These are phyloP conservation scores for Metschnikowia kunwiensis DNA, from an alignment of 805 yeast genomes.

Conservation along the genomic window DNA sequence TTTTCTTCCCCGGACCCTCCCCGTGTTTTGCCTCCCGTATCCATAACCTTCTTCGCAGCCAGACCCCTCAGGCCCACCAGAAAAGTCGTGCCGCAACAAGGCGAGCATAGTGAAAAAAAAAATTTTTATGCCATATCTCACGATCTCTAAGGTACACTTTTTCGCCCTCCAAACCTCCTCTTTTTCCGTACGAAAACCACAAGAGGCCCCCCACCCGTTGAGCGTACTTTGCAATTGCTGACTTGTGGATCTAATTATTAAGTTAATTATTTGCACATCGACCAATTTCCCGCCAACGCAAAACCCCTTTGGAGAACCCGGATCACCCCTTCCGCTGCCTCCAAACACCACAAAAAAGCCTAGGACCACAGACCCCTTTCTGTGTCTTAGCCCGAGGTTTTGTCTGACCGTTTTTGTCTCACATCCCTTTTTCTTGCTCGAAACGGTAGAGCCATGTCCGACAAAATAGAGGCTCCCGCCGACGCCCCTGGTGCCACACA, in stretches of 20 bases:
- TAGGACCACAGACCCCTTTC: background rate
- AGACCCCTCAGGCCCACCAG: background rate
- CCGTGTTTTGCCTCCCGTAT: no score
- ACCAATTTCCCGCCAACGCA: constrained; percentile 7
- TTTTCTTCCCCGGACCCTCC: no score
- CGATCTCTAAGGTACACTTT: constrained; percentile 8
- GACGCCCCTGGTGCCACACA: constrained; percentile 4
- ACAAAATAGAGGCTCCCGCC: constrained; percentile 8
- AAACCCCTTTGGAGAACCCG: constrained; percentile 2
- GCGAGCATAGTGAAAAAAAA: constrained; percentile 5
- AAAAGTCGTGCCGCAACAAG: constrained; percentile 11
- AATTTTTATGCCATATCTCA: constrained; percentile 9
- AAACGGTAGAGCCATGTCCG: constrained; percentile 8
- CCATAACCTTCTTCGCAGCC: constrained; percentile 2
- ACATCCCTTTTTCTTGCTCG: background rate
- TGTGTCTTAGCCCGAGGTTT: no score
- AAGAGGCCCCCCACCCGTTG: constrained; percentile 1
- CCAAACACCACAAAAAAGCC: background rate
- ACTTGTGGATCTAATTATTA: constrained; percentile 16
- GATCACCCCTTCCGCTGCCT: background rate
- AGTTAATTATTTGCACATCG: constrained; percentile 14
- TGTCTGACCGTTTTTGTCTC: constrained; percentile 1
- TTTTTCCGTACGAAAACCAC: background rate
- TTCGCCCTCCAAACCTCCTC: constrained; percentile 3
- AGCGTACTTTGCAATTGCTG: constrained; percentile 8